These are phyloP conservation scores for Sedum album DNA, from an alignment of 164 flowering plant species.

Conservation along the genomic window DNA sequence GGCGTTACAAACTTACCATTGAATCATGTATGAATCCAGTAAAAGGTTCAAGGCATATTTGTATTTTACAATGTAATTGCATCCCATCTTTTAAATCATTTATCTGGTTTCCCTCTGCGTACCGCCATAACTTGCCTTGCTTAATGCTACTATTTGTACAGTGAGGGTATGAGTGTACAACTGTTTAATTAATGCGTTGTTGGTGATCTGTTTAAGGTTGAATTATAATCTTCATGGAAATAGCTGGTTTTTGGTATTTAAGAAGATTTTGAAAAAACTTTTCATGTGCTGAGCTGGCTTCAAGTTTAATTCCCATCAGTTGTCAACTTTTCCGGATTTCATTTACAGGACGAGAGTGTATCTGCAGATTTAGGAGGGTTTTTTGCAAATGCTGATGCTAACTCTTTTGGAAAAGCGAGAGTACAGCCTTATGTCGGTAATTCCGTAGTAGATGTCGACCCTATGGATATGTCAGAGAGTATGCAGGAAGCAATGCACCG, in stretches of 20 bases:
- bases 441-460: conserved; percentile 44
- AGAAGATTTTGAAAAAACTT: neutral
- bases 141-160: no score
- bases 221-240: no score
- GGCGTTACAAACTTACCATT: no score
- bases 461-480: conserved; percentile 87
- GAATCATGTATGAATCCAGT: no score
- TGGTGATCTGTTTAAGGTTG: no score
- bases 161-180: no score
- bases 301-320: neutral
- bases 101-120: neutral
- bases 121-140: neutral
- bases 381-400: conserved; percentile 67
- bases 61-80: no score
- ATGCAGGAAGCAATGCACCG: conserved; percentile 98
- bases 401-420: conserved; percentile 41
- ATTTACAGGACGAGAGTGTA: conserved; percentile 45
- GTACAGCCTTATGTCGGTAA: conserved; percentile 19
- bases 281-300: neutral
- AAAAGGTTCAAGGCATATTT: no score
- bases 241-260: neutral
- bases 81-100: no score
- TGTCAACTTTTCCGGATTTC: neutral
- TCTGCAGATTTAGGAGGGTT: conserved; percentile 57
- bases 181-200: no score